Evolutionary conservation across 176 grass and related monocot genomes (phyloP), one percentile per base, ranked within the genome.

Genomic region (maize (Zea mays)): DNA sequence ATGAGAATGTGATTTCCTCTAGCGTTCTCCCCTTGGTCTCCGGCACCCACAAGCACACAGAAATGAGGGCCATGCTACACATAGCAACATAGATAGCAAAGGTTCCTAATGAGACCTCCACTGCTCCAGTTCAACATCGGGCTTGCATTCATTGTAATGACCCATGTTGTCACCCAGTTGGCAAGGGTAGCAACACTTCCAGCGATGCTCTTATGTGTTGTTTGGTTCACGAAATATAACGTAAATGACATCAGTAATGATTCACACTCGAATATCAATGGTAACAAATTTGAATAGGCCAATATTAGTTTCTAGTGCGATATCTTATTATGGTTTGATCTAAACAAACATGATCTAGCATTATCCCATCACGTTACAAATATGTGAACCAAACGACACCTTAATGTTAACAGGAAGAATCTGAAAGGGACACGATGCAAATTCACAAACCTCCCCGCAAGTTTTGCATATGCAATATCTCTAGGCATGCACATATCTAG

Each of bases 171-270:
- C 69, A 92, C 76, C 91, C 95, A 97, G 80, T 97, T 97, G 1
- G 85, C 85, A 50, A 97, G 91, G 38, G 95, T 97, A 9, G 95
- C 95, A 12, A 94, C 89, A 76, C 95, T 97, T 84, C 95, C 95
- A 54, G 95, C 91, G 84, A 97, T 89, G 44, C 91, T 90, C 89
- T 97, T 27, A 27, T 27, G 27, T 27, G 27, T 27, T 27, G 27
- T 27, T 27, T 27, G 27, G 27, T 27, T 27, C 27, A 27, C 27
- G 1, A 27, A 27, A 27, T 27, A 27, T 27, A 27, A 27, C 27
- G 27, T 27, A 27, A 27, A 27, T 27, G 27, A 27, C 27, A 27
- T 0, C 27, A 27, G 27, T 27, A 27, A 27, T 27, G 27, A 27
- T 27, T 27, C 27, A 27, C 27, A 27, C 27, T 27, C 27, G 27